Evolutionary conservation across 2,329 filamentous ascomycete species (phyloP).

Genomic region (Furcasterigmium furcatum): DNA sequence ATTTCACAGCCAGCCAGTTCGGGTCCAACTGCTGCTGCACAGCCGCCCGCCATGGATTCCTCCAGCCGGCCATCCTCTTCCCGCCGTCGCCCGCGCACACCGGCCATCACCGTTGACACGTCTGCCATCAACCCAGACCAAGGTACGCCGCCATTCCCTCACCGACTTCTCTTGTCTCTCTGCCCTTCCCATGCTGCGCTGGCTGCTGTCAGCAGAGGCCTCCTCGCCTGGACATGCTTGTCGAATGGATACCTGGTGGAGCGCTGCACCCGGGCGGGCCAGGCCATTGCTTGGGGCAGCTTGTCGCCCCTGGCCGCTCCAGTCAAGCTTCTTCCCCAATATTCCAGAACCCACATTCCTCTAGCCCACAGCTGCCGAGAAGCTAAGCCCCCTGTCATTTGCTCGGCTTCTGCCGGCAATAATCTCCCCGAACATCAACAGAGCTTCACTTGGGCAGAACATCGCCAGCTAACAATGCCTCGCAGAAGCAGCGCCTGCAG

Average conservation of each 20-base stretch:
- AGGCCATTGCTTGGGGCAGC: neutral
- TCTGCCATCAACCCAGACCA: slow-evolving; percentile 11
- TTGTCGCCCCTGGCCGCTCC: neutral
- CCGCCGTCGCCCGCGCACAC: slow-evolving; percentile 9
- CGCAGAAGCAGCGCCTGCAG: neutral
- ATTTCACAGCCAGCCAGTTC: no score
- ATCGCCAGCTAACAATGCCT: no score
- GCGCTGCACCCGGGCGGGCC: neutral
- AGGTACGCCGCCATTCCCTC: no score
- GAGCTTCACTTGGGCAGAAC: no score
- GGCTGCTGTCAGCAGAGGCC: neutral
- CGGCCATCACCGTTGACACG: slow-evolving; percentile 14
- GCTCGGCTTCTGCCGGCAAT: neutral
- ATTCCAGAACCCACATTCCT: neutral
- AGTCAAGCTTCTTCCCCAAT: neutral
- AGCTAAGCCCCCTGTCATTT: neutral
- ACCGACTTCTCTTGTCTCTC: slow-evolving; percentile 6
- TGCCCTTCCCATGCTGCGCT: neutral
- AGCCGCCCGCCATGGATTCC: slow-evolving; percentile 1
- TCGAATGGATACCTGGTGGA: no score
- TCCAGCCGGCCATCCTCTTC: neutral
- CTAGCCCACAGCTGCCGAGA: neutral
- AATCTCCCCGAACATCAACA: slow-evolving; percentile 1
- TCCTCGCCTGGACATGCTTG: neutral
- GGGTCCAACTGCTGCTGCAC: no score